Evolutionary conservation across 345 rosid species (phyloP).

Genomic region (Linum tenue): DNA sequence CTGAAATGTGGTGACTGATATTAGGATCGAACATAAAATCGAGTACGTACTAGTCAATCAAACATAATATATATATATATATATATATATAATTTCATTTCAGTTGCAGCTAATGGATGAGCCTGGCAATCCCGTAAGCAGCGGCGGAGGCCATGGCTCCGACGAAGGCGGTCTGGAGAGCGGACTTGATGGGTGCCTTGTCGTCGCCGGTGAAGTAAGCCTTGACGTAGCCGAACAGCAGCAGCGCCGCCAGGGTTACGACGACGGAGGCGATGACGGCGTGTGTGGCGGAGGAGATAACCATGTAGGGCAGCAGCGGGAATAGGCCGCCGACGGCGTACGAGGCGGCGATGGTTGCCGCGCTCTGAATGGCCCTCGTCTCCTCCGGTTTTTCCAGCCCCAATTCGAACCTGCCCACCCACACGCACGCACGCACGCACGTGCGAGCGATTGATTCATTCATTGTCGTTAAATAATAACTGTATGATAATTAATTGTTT

Average conservation of each 20-base stretch:
- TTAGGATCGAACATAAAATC: no score
- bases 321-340: conserved; percentile 74
- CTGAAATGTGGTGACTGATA: no score
- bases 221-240: conserved; percentile 72
- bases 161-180: conserved; percentile 59
- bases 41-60: no score
- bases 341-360: conserved; percentile 54
- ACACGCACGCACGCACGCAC: no score
- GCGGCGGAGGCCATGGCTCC: conserved; percentile 81
- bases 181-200: conserved; percentile 41
- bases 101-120: conserved; percentile 11
- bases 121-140: conserved; percentile 78
- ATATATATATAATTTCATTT: no score
- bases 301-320: conserved; percentile 74
- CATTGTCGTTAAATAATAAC: no score
- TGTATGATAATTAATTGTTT: no score
- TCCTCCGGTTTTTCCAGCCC: conserved; percentile 93
- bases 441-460: no score
- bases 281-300: conserved; percentile 55
- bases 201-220: conserved; percentile 64
- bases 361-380: conserved; percentile 69
- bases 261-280: conserved; percentile 64
- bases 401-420: conserved; percentile 62
- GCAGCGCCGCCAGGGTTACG: conserved; percentile 55
- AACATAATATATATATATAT: no score